These are phyloP conservation scores for Kwoniella dejecticola DNA, from an alignment of 768 basidiomycete genomes.

Conservation along the genomic window DNA sequence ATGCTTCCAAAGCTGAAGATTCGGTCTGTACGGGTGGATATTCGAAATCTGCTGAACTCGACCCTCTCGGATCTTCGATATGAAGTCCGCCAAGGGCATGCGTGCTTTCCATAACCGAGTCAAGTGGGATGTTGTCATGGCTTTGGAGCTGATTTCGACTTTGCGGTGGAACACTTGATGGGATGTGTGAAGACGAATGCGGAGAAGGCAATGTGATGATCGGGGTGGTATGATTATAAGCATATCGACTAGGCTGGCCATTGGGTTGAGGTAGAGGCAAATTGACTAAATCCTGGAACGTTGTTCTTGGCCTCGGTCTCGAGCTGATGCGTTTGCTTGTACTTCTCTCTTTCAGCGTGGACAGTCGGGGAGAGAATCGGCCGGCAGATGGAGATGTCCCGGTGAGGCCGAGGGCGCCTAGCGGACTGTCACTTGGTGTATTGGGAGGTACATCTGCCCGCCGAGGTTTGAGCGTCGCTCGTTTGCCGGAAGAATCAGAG, in stretches of 20 bases:
- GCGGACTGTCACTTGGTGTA: conserved; percentile 8
- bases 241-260: conserved; percentile 13
- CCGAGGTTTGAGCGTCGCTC: background rate
- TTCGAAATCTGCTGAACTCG: background rate
- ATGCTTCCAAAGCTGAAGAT: conserved; percentile 21
- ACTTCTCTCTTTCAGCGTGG: background rate
- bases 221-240: no score
- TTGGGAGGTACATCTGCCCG: conserved; percentile 2
- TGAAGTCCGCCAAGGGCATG: background rate
- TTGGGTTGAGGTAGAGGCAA: conserved; percentile 15
- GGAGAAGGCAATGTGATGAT: no score
- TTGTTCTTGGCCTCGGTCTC: conserved; percentile 1
- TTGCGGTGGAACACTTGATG: no score
- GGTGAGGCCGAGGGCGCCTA: background rate
- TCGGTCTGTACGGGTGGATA: no score
- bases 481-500: conserved; percentile 15
- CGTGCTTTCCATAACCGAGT: no score
- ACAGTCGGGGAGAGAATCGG: background rate
- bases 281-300: conserved; percentile 9
- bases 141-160: no score
- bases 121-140: no score
- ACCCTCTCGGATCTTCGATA: background rate
- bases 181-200: no score
- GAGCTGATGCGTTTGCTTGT: no score
- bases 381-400: no score